Conservation (phyloP, 306 rosid genomes). For the Quillaja saponaria region DNA sequence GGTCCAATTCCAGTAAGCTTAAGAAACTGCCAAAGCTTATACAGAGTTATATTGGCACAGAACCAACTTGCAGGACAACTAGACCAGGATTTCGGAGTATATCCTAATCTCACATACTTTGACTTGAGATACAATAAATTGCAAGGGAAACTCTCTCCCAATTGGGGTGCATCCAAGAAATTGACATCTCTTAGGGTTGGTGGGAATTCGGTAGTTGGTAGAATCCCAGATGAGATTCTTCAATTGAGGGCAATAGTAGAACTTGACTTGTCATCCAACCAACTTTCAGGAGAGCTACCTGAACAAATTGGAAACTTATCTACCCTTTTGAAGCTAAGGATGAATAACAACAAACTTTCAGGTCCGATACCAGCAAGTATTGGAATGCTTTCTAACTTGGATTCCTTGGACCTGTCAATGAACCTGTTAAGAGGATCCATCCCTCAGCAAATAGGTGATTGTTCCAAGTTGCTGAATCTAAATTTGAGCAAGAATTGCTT, state of each 20-base stretch:
- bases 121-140: conserved; percentile 37
- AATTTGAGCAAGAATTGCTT: conserved; percentile 21
- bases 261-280: conserved; percentile 36
- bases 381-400: conserved; percentile 27
- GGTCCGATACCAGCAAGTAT: conserved; percentile 24
- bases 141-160: conserved; percentile 25
- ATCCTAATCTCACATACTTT: conserved; percentile 33
- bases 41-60: conserved; percentile 30
- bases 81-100: conserved; percentile 37
- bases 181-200: conserved; percentile 16
- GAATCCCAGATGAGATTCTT: conserved; percentile 33
- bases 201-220: conserved; percentile 28
- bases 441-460: conserved; percentile 26
- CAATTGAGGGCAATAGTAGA: conserved; percentile 13
- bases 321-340: background rate
- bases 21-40: conserved; percentile 23
- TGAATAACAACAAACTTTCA: conserved; percentile 25
- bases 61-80: conserved; percentile 28
- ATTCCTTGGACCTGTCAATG: conserved; percentile 30
- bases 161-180: conserved; percentile 35
- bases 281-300: conserved; percentile 34
- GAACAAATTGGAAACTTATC: conserved; percentile 28
- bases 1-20: conserved; percentile 38
- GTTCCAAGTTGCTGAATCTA: conserved; percentile 22
- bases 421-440: conserved; percentile 34